Conservation (phyloP, 352 stramenopile genomes). For the Pythium aristosporum region DNA sequence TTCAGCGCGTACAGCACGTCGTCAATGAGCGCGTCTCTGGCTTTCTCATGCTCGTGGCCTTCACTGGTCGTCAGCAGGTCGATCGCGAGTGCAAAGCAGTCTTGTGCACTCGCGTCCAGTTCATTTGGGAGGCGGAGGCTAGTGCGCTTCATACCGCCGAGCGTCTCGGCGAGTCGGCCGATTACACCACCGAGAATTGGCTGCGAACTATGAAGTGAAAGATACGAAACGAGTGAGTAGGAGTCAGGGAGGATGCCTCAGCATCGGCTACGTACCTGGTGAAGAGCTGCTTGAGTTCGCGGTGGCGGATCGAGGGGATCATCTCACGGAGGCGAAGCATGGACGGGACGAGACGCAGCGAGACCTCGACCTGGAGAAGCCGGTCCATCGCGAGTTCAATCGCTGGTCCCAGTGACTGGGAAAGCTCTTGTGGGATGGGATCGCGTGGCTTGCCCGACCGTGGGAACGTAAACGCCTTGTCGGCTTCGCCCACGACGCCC, state of each 20-base stretch:
- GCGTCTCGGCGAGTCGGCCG: constrained; percentile 6
- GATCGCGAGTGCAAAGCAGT: constrained; percentile 14
- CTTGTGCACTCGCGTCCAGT: neutral
- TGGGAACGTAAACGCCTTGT: constrained; percentile 1
- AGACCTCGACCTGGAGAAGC: neutral
- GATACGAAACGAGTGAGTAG: neutral
- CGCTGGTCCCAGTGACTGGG: neutral
- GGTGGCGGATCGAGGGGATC: neutral
- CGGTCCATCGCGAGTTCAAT: constrained; percentile 4
- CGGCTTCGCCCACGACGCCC: neutral
- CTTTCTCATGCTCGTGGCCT: neutral
- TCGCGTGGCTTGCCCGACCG: constrained; percentile 4
- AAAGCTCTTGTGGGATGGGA: neutral
- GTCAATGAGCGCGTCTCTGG: constrained; percentile 7
- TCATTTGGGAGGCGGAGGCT: too few species aligned
- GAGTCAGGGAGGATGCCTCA: neutral
- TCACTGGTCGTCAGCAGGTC: constrained; percentile 12
- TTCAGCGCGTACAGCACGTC: constrained; percentile 11
- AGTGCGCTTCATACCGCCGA: constrained; percentile 13
- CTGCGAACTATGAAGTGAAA: neutral
- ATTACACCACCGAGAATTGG: constrained; percentile 9
- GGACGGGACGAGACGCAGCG: neutral
- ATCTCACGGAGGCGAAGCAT: constrained; percentile 10
- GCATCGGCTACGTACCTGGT: neutral
- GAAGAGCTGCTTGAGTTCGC: constrained; percentile 4